Evolutionary conservation across 306 rosid genomes (phyloP).

Genomic region (Alnus rubra): DNA sequence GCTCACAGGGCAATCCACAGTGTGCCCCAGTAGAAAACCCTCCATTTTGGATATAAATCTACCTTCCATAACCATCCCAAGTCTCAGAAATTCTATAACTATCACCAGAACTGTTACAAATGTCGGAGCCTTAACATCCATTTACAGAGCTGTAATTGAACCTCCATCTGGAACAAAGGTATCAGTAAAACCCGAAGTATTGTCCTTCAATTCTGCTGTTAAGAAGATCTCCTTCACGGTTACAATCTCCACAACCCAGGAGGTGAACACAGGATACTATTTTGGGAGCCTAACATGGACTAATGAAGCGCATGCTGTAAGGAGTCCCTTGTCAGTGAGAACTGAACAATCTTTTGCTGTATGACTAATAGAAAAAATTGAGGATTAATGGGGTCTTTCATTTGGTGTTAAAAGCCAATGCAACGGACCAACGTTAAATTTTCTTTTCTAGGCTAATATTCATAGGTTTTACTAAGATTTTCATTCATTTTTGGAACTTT

Average conservation of each 20-base stretch:
- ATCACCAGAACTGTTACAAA: constrained; percentile 45
- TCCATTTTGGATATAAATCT: constrained; percentile 39
- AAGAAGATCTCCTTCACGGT: constrained; percentile 37
- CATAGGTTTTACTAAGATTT: background rate
- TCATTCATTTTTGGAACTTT: background rate
- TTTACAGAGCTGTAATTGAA: constrained; percentile 31
- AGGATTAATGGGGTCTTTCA: background rate
- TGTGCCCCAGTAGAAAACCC: constrained; percentile 29
- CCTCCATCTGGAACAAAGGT: constrained; percentile 34
- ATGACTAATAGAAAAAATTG: background rate
- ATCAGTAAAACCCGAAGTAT: constrained; percentile 25
- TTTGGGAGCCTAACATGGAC: constrained; percentile 54
- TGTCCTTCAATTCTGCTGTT: constrained; percentile 37
- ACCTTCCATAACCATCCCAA: constrained; percentile 45
- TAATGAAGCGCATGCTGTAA: constrained; percentile 41
- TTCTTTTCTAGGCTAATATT: background rate
- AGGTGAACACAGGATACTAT: constrained; percentile 28
- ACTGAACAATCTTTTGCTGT: constrained; percentile 1
- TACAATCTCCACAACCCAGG: constrained; percentile 28
- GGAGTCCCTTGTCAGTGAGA: constrained; percentile 47
- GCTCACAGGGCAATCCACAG: constrained; percentile 2
- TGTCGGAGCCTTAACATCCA: constrained; percentile 30
- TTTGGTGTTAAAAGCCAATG: background rate
- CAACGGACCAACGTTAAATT: background rate
- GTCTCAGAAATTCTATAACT: constrained; percentile 24